Percentiles rank a stretch among this genome's conserved stretches.
Evolutionary conservation across 371 early-diverging fungal genomes (phyloP).

Genomic region (Haplosporangium sp.): DNA sequence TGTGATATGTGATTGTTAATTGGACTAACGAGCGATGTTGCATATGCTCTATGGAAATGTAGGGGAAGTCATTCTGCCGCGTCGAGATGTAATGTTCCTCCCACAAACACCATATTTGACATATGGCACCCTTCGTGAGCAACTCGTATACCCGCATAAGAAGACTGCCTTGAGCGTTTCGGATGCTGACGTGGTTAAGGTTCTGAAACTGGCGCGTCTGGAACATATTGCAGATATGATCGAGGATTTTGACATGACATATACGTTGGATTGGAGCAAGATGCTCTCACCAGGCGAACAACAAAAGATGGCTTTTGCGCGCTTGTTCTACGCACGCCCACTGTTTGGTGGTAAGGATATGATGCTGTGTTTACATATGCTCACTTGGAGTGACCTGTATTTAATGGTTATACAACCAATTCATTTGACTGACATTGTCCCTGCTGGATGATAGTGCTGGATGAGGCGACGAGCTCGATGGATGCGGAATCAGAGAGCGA

Average conservation of each 20-base stretch:
- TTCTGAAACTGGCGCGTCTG: slow-evolving; percentile 64
- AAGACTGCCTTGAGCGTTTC: slow-evolving; percentile 57
- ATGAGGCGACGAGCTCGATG: slow-evolving; percentile 82
- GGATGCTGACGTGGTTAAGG: slow-evolving; percentile 60
- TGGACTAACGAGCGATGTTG: not conserved
- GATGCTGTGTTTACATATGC: not conserved
- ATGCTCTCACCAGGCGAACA: slow-evolving; percentile 84
- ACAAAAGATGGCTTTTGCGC: slow-evolving; percentile 77
- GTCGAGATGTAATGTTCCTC: slow-evolving; percentile 66
- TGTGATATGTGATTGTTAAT: not conserved
- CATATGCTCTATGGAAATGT: not conserved
- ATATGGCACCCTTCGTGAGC: slow-evolving; percentile 78
- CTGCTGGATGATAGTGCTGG: slow-evolving; percentile 60
- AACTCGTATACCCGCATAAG: slow-evolving; percentile 66
- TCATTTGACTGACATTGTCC: not conserved
- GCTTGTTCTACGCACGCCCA: slow-evolving; percentile 75
- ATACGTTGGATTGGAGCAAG: slow-evolving; percentile 72
- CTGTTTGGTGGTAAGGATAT: slow-evolving; percentile 69
- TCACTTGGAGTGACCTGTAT: not conserved
- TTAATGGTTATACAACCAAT: too few relatives aligned
- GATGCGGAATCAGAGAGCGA: slow-evolving; percentile 63
- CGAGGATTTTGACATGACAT: slow-evolving; percentile 61
- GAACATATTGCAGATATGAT: slow-evolving; percentile 61
- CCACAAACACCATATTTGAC: slow-evolving; percentile 78
- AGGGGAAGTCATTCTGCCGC: slow-evolving; percentile 53